Evolutionary conservation across 2,329 filamentous ascomycete species (phyloP).

Genomic region (Zymoseptoria pseudotritici): DNA sequence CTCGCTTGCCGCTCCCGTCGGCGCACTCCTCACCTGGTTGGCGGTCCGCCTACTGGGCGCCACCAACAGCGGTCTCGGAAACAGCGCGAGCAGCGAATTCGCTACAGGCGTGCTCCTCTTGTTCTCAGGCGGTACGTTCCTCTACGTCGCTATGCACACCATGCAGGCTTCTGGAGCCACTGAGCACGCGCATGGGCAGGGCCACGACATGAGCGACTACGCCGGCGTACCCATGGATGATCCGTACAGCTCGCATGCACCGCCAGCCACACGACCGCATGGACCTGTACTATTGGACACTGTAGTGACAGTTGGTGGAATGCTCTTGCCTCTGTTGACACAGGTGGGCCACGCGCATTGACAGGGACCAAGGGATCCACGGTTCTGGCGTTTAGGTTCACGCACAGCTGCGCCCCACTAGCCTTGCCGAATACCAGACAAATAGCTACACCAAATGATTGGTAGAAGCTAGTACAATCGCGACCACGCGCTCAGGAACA

Average conservation of each 20-base stretch:
- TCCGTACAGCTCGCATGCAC: slow-evolving; percentile 11
- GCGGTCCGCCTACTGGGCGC: slow-evolving; percentile 68
- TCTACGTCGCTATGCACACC: slow-evolving; percentile 98
- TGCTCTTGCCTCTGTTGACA: slow-evolving; percentile 69
- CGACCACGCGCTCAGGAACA: background rate
- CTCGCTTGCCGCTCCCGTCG: slow-evolving; percentile 80
- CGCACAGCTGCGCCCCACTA: background rate
- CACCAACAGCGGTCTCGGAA: slow-evolving; percentile 46
- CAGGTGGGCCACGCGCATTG: slow-evolving; percentile 69
- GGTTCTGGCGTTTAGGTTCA: background rate
- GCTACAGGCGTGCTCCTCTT: slow-evolving; percentile 87
- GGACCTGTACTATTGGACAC: slow-evolving; percentile 41
- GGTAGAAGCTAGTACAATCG: background rate
- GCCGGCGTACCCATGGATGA: slow-evolving; percentile 18
- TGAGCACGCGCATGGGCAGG: slow-evolving; percentile 42
- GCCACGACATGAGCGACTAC: slow-evolving; percentile 33
- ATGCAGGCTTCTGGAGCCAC: slow-evolving; percentile 66
- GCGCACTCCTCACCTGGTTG: slow-evolving; percentile 76
- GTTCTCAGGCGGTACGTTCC: slow-evolving; percentile 93
- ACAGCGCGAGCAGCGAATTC: slow-evolving; percentile 60
- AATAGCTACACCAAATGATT: background rate
- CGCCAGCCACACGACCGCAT: background rate
- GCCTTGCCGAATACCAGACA: background rate
- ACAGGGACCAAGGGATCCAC: background rate
- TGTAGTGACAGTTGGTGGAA: slow-evolving; percentile 63